phyloP scores from a whole-genome alignment of 129 eudicot genomes.

The Apium graveolens region DNA sequence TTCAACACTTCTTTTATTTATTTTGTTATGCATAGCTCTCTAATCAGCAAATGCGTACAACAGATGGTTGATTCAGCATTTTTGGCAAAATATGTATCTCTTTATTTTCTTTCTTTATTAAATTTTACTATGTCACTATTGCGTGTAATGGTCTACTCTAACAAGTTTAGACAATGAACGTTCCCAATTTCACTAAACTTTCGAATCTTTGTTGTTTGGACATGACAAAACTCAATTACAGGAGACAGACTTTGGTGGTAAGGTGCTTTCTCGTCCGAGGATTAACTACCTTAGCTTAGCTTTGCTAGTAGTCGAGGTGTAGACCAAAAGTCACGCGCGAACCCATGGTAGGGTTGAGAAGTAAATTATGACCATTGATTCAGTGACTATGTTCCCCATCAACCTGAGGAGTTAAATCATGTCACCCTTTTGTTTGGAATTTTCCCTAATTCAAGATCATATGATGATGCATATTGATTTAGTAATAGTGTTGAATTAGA shows the following conservation, averaged over 20 bases:
- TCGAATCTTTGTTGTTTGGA: conserved; percentile 29
- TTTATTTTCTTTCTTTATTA: not conserved
- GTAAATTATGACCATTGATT: not conserved
- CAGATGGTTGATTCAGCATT: conserved; percentile 36
- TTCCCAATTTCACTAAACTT: conserved; percentile 29
- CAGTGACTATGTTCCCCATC: not conserved
- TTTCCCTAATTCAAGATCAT: not conserved
- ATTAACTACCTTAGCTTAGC: conserved; percentile 13
- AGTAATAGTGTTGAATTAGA: conserved; percentile 1
- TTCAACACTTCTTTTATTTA: not conserved
- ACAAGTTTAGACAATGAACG: conserved; percentile 35
- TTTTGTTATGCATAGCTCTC: conserved; percentile 13
- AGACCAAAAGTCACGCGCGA: conserved; percentile 11
- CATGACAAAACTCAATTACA: conserved; percentile 36
- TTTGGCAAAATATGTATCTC: conserved; percentile 23
- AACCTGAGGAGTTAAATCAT: conserved; percentile 1
- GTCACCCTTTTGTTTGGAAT: not conserved
- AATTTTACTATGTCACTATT: not conserved
- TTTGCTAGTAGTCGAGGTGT: not conserved
- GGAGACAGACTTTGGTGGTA: conserved; percentile 36
- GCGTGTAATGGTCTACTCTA: conserved; percentile 25
- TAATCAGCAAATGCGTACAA: conserved; percentile 16
- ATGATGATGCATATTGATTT: conserved; percentile 1
- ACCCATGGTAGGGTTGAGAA: conserved; percentile 27
- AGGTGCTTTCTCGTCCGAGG: conserved; percentile 31